Evolutionary conservation across 345 rosid genomes (phyloP).

Genomic region (Salix udensis): DNA sequence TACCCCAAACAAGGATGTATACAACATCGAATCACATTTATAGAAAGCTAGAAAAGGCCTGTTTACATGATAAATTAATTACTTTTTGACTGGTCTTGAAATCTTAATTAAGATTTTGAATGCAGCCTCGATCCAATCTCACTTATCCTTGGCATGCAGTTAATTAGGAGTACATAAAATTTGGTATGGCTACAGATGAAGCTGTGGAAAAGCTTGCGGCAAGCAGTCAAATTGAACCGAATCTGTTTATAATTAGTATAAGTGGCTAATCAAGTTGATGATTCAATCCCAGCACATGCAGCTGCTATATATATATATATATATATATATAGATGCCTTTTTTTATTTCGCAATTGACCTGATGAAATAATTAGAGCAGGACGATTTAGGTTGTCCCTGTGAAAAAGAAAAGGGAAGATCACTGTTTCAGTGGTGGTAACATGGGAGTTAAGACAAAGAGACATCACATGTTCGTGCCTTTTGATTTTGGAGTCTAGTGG

Average conservation of each 20-base stretch:
- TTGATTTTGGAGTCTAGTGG: slow-evolving; percentile 2
- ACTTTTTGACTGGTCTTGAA: not conserved
- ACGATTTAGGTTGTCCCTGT: not conserved
- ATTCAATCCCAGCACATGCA: not conserved
- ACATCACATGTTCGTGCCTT: slow-evolving; percentile 28
- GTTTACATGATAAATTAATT: not conserved
- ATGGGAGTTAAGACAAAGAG: not conserved
- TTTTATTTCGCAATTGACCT: not conserved
- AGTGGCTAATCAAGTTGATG: not conserved
- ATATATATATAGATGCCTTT: not conserved
- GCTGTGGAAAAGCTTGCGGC: too few relatives aligned
- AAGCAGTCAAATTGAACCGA: too few relatives aligned
- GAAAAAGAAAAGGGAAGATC: not conserved
- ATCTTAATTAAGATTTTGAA: not conserved
- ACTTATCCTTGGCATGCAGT: not conserved
- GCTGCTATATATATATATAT: not conserved
- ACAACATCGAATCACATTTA: too few relatives aligned
- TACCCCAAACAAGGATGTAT: too few relatives aligned
- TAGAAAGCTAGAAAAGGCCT: too few relatives aligned
- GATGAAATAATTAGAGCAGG: not conserved
- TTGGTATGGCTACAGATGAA: too few relatives aligned
- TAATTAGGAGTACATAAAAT: too few relatives aligned
- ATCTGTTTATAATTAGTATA: too few relatives aligned
- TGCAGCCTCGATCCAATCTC: not conserved
- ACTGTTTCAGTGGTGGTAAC: not conserved